Conservation (phyloP, 2,329 filamentous ascomycete genomes). For the Diaporthe aspalathi region DNA sequence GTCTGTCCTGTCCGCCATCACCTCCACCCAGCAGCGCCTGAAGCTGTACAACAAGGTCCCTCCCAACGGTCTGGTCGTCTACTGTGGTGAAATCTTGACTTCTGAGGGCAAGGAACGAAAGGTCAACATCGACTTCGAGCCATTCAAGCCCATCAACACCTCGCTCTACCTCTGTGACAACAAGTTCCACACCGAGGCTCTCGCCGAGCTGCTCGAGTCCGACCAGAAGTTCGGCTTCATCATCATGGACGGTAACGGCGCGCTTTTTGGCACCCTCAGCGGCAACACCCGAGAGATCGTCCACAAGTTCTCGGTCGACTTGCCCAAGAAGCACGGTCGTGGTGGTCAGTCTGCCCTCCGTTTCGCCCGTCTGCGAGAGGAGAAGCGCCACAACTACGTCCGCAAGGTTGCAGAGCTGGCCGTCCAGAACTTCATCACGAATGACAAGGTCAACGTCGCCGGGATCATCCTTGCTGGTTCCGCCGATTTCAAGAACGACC, state of each 20-base stretch:
- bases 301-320: slow-evolving; percentile 98
- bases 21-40: slow-evolving; percentile 97
- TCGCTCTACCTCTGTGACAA: slow-evolving; percentile 99
- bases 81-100: slow-evolving; percentile 99
- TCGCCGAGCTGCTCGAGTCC: slow-evolving; percentile 96
- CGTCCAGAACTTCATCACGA: slow-evolving; percentile 98
- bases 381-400: slow-evolving; percentile 99
- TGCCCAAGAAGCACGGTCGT: slow-evolving; percentile 99
- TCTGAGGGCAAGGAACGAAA: slow-evolving; percentile 98
- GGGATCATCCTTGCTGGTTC: slow-evolving; percentile 96
- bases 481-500: slow-evolving; percentile 99
- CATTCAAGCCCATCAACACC: slow-evolving; percentile 99
- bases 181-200: slow-evolving; percentile 98
- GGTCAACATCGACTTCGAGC: slow-evolving; percentile 99
- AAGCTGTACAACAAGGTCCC: slow-evolving; percentile 99
- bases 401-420: slow-evolving; percentile 98
- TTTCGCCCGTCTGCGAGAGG: slow-evolving; percentile 99
- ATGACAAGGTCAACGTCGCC: slow-evolving; percentile 97
- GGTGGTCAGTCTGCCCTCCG: slow-evolving; percentile 99
- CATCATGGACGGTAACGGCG: slow-evolving; percentile 99
- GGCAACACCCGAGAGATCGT: slow-evolving; percentile 97
- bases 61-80: slow-evolving; percentile 95
- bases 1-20: slow-evolving; percentile 97
- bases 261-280: slow-evolving; percentile 94
- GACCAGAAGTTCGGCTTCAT: slow-evolving; percentile 99